Base-by-base conservation (phyloP, 2,329 filamentous ascomycete species). In the Chaetomium globosum region DNA sequence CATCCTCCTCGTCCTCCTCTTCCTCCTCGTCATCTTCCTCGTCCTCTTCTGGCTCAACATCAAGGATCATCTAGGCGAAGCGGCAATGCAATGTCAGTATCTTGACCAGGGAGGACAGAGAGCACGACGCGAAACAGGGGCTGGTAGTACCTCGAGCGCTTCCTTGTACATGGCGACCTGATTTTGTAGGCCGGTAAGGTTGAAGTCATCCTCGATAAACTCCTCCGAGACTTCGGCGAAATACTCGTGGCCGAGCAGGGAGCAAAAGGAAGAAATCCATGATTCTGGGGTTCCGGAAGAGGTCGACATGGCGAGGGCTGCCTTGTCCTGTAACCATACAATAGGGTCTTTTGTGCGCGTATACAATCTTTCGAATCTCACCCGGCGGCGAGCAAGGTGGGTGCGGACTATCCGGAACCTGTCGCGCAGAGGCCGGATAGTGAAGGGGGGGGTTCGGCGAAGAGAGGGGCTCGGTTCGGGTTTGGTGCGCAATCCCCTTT, bases 181-280 rank as follows among this genome's bases (percentile, higher is more conserved):
- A 66, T 89, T 91, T 79, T 97, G 93, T 74, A 99, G 83, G 58
- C 95, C 95, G 0, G 95, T 99, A 70, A 99, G 83, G 79, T 99
- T 99, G 84, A 99, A 99, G 79, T 99, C 95, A 87, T 99, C 95
- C 78, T 99, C 95, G 75, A 99, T 98, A 74, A 99, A 99, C 75
- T 99, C 95, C 80, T 99, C 95, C 54, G 92, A 95, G 59, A 99
- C 94, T 81, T 99, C 95, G 68, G 95, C 95, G 78, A 99, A 99
- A 81, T 98, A 99, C 79, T 99, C 95, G 77, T 99, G 95, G 68
- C 95, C 95, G 67, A 98, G 86, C 54, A 98, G 83, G 48, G 92
- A 93, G 82, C 95, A 99, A 78, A 97, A 99, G 65, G 93, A 96
- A 69, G 92, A 90, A 81, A 99, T 98, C 95, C 95, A 99, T 63